Base-by-base conservation (phyloP, 345 rosid species). In the Passiflora organensis region DNA sequence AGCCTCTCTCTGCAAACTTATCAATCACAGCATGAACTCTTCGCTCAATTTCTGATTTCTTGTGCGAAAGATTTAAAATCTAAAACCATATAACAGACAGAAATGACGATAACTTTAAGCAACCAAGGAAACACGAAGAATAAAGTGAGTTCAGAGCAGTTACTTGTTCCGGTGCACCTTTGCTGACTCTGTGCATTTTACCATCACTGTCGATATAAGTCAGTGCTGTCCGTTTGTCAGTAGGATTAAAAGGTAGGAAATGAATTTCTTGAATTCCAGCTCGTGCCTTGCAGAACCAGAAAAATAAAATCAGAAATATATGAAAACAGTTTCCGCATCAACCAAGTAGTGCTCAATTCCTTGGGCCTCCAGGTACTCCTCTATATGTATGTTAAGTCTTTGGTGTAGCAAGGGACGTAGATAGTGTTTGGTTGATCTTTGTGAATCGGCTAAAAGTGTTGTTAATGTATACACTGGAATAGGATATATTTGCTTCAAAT, bases 131-230 rank as follows among this genome's bases (percentile, higher is more conserved):
- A 2, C 34, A 28, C 8, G n/a, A 2, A 28, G 34, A 28, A 28
- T 28, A 28, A 28, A 28, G 8, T 8, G 3, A 28, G 34, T 28
- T 28, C n/a, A n/a, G n/a, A n/a, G 34, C 34, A 28, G 8, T 28
- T 76, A 87, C 91, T 81, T 88, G 96, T 68, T 83, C 93, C n/a
- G 96, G 96, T 49, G 96, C 96, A 64, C 96, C 96, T 79, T 87
- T 87, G 77, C 96, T 84, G 11, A 79, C 76, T 55, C 96, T 64
- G 65, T 84, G 87, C 96, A 89, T 84, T 53, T 67, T 62, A n/a
- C 93, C 96, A 4, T 77, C 68, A 45, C 67, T 25, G 67, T 85
- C 96, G 16, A 88, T 67, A 42, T 77, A 87, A 44, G 95, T 87
- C 61, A 87, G 58, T 38, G 95, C 95, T 37, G 95, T 87, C 60